Conservation (phyloP, 495 filamentous ascomycete species). For the Recurvomyces mirabilis region DNA sequence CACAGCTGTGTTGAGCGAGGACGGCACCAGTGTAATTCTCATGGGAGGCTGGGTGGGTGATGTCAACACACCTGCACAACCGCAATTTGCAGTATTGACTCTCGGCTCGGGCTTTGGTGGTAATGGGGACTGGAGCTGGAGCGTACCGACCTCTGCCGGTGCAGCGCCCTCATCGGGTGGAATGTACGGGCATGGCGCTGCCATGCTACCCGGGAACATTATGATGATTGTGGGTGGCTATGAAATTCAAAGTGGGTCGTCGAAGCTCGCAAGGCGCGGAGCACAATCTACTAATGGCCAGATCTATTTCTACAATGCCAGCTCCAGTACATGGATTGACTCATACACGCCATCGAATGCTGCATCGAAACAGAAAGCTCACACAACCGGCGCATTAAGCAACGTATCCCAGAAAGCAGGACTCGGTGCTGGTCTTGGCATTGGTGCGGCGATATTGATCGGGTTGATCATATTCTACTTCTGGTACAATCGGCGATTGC, state of each 20-base stretch:
- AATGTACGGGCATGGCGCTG: conserved; percentile 76
- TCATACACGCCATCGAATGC: conserved; percentile 46
- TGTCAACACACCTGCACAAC: conserved; percentile 56
- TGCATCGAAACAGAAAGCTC: not conserved
- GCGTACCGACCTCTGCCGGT: conserved; percentile 39
- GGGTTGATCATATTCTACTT: conserved; percentile 42
- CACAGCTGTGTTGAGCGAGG: conserved; percentile 63
- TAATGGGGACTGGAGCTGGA: conserved; percentile 59
- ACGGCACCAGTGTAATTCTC: conserved; percentile 62
- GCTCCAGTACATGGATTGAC: conserved; percentile 57
- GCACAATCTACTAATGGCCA: conserved; percentile 31
- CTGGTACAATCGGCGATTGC: conserved; percentile 47
- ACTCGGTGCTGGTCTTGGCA: conserved; percentile 62
- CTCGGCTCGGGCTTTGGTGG: conserved; percentile 61
- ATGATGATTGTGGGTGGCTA: conserved; percentile 88
- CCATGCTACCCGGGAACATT: conserved; percentile 70
- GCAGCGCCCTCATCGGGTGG: conserved; percentile 43
- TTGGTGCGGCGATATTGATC: conserved; percentile 49
- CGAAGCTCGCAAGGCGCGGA: conserved; percentile 28
- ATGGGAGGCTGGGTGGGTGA: conserved; percentile 90
- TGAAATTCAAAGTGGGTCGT: conserved; percentile 45
- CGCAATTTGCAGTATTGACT: conserved; percentile 66
- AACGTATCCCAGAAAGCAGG: conserved; percentile 45
- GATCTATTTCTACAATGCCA: conserved; percentile 66
- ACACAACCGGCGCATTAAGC: conserved; percentile 19